Percentiles rank a stretch among this genome's conserved stretches.
phyloP scores from a whole-genome alignment of 208 protist species.

The Leishmania aethiopica region DNA sequence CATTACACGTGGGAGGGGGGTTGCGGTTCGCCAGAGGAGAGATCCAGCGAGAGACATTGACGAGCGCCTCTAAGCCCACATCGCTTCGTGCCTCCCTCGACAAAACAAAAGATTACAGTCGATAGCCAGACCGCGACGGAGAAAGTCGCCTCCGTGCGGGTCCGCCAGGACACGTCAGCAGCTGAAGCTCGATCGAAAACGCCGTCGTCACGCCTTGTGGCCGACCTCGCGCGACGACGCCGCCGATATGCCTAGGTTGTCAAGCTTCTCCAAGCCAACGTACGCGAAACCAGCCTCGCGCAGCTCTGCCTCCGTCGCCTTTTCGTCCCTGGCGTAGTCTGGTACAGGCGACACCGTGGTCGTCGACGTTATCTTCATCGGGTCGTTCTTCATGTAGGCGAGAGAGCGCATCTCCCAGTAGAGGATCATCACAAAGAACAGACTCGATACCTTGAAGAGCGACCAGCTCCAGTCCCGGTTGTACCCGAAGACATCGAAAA shows the following conservation, averaged over 20 bases:
- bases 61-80: background rate
- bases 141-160: background rate
- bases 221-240: background rate
- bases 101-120: background rate
- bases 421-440: slow-evolving; percentile 61
- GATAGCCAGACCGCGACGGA: background rate
- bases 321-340: slow-evolving; percentile 78
- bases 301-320: slow-evolving; percentile 83
- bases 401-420: slow-evolving; percentile 77
- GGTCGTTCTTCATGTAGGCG: slow-evolving; percentile 58
- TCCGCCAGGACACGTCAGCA: background rate
- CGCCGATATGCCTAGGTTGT: slow-evolving; percentile 58
- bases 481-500: slow-evolving; percentile 90
- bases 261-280: slow-evolving; percentile 79
- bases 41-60: background rate
- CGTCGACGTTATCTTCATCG: slow-evolving; percentile 56
- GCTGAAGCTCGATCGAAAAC: background rate
- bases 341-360: slow-evolving; percentile 70
- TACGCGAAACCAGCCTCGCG: slow-evolving; percentile 77
- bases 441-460: slow-evolving; percentile 65
- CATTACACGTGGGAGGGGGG: background rate
- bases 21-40: background rate
- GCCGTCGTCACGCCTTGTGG: background rate
- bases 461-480: slow-evolving; percentile 92
- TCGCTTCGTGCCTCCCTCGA: background rate